A percentile compares a stretch with the other conserved stretches of the same genome.
Evolutionary conservation across 2,329 filamentous ascomycete species (phyloP).

Genomic region (Leptographium galeiforme): DNA sequence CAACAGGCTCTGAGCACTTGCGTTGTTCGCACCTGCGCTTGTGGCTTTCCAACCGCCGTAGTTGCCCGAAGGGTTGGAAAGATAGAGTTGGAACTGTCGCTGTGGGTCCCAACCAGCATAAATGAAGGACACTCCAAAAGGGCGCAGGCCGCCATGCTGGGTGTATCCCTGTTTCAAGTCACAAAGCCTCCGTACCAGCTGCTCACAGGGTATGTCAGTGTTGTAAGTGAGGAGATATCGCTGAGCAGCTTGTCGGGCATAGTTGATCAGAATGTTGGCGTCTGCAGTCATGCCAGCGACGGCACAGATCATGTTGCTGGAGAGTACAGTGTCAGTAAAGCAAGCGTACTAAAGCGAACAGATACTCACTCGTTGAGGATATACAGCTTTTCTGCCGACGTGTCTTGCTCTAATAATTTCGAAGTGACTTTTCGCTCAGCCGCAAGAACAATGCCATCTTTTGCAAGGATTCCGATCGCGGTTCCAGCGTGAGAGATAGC

Average conservation of each 20-base stretch:
- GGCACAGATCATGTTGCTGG: slow-evolving; percentile 98
- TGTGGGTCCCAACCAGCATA: slow-evolving; percentile 96
- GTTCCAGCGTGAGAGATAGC: slow-evolving; percentile 98
- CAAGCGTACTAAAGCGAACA: not conserved
- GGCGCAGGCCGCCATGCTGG: slow-evolving; percentile 93
- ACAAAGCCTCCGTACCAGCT: slow-evolving; percentile 90
- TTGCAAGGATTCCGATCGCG: slow-evolving; percentile 88
- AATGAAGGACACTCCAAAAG: slow-evolving; percentile 98
- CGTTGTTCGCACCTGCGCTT: slow-evolving; percentile 94
- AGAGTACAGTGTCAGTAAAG: not conserved
- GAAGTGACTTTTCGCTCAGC: slow-evolving; percentile 98
- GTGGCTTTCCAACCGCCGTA: slow-evolving; percentile 99
- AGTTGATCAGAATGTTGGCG: slow-evolving; percentile 99
- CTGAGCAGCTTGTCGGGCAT: slow-evolving; percentile 92
- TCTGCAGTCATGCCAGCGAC: slow-evolving; percentile 99
- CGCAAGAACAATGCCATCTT: slow-evolving; percentile 95
- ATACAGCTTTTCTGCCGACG: slow-evolving; percentile 98
- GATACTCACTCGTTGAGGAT: slow-evolving; percentile 82
- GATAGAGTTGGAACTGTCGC: slow-evolving; percentile 95
- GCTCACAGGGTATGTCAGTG: slow-evolving; percentile 98
- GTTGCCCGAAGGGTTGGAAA: slow-evolving; percentile 97
- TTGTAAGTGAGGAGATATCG: slow-evolving; percentile 98
- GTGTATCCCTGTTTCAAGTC: slow-evolving; percentile 99
- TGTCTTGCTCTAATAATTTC: slow-evolving; percentile 98
- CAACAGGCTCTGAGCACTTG: slow-evolving; percentile 86